Evolutionary conservation across 2,329 filamentous ascomycete species (phyloP), one percentile per base, ranked within the genome.

Genomic region (Zasmidium angulare): DNA sequence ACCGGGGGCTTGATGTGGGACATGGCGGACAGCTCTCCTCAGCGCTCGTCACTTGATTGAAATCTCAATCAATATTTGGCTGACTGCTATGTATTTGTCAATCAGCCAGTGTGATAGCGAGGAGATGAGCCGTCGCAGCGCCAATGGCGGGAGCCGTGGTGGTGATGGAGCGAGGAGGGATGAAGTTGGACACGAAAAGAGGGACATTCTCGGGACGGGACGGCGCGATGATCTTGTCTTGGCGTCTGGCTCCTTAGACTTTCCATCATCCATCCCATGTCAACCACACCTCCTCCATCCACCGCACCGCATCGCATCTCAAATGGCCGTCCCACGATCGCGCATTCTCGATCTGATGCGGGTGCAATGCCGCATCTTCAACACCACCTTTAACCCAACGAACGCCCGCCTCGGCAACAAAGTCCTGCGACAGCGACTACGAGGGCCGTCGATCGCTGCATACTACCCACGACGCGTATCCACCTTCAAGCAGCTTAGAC

Each of bases 301-400:
- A 72, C 65, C 53, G n/a, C n/a, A n/a, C n/a, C n/a, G n/a, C n/a
- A n/a, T n/a, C n/a, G n/a, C n/a, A n/a, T n/a, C n/a, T n/a, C n/a
- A n/a, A n/a, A 84, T 84, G 81, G 74, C 81, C 29, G 80, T 84
- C 68, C 75, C 82, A 60, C 78, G 81, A 60, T 75, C 74, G 52
- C 80, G 84, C 50, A 74, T 86, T 31, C 63, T 86, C 50, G 89
- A 91, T 73, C 84, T 96, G 64, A 85, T 93, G 81, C 92, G 91
- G 88, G 92, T 91, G 77, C 92, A 93, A 88, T 96, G 91, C 83
- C 86, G 88, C 75, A 86, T 98, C 79, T 99, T 98, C 82, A 88
- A 88, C 71, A 90, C 89, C 53, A 93, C 88, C 55, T 98, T 87
- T 82, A 99, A 99, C 78, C 95, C 95, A 23, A 83, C 91, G 56